Evolutionary conservation across 73 alveolate species (phyloP).

Genomic region (Tetrahymena thermophila): DNA sequence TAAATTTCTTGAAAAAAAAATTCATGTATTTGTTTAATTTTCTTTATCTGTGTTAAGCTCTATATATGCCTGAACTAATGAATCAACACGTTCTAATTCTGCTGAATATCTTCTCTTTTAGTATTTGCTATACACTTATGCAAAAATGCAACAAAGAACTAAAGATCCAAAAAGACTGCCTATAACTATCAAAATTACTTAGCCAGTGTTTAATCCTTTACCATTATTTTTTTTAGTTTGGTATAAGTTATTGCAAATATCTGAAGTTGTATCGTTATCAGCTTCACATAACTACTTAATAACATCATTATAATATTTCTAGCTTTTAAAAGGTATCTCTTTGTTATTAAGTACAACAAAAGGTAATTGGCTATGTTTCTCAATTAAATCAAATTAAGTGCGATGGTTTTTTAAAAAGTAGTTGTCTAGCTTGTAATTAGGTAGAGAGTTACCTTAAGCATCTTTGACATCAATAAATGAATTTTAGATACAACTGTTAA

Average conservation of each 20-base stretch:
- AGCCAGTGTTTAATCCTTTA: not conserved
- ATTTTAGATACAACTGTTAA: not conserved
- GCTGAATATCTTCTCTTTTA: not conserved
- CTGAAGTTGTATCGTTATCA: not conserved
- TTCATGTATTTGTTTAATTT: not conserved
- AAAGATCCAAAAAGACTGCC: not conserved
- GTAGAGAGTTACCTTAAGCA: not conserved
- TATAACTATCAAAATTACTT: not conserved
- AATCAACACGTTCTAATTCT: not conserved
- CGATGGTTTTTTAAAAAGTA: not conserved
- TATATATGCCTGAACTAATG: not conserved
- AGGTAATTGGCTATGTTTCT: not conserved
- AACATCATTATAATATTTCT: not conserved
- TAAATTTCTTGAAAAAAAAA: not conserved
- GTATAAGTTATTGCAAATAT: not conserved
- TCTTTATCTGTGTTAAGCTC: not conserved
- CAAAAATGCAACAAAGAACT: not conserved
- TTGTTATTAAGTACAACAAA: not conserved
- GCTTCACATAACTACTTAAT: not conserved
- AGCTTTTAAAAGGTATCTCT: not conserved
- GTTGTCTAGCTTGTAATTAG: not conserved
- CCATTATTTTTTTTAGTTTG: not conserved
- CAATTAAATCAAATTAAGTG: not conserved
- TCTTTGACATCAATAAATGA: not conserved
- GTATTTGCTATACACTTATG: not conserved